Percentiles rank a stretch among this genome's conserved stretches.
These are phyloP conservation scores for Candida argentea DNA, from an alignment of 805 yeast genomes.

Conservation along the genomic window DNA sequence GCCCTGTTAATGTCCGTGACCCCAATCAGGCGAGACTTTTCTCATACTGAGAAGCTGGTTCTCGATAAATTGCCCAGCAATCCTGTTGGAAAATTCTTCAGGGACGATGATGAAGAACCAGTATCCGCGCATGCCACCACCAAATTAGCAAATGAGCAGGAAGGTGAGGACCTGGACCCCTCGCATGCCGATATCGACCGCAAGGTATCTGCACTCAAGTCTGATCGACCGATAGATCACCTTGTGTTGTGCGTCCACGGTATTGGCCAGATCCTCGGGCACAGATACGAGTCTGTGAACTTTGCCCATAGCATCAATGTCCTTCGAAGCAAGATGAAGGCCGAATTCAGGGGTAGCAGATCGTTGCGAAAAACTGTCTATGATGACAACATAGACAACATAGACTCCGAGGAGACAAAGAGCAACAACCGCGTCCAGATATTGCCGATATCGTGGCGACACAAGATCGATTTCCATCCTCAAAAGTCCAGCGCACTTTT, in stretches of 20 bases:
- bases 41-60: conserved; percentile 20
- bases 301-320: conserved; percentile 77
- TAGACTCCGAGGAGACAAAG: conserved; percentile 7
- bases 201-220: conserved; percentile 9
- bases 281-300: conserved; percentile 68
- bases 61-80: conserved; percentile 21
- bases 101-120: conserved; percentile 16
- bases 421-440: conserved; percentile 63
- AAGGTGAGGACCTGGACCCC: conserved; percentile 16
- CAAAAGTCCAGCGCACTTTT: conserved; percentile 27
- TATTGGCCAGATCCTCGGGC: conserved; percentile 82
- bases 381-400: conserved; percentile 8
- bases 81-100: conserved; percentile 23
- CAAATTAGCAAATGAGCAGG: conserved; percentile 3
- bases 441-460: conserved; percentile 88
- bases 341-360: conserved; percentile 31
- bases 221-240: conserved; percentile 39
- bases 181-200: conserved; percentile 40
- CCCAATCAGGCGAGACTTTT: conserved; percentile 42
- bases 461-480: conserved; percentile 55
- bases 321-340: conserved; percentile 48
- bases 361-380: conserved; percentile 27
- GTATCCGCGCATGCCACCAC: conserved; percentile 9
- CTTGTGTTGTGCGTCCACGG: conserved; percentile 89
- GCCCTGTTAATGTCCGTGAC: conserved; percentile 34